phyloP scores from a whole-genome alignment of 1,139 yeast species.

The Sugiyamaella grinbergsii region DNA sequence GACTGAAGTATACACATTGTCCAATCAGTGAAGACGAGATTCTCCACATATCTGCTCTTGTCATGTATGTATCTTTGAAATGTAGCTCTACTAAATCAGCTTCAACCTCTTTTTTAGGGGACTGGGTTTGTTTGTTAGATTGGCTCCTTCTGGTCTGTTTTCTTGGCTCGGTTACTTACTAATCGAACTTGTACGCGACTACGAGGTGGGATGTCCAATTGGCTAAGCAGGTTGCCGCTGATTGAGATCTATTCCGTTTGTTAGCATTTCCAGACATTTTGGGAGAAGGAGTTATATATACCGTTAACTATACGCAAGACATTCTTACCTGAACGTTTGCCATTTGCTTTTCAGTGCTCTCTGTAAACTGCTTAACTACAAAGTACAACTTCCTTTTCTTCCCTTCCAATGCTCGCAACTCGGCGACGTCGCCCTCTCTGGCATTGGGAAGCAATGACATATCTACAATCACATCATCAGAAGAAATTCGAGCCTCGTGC shows the following conservation, averaged over 20 bases:
- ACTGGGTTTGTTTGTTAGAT: conserved; percentile 9
- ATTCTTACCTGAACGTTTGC: conserved; percentile 39
- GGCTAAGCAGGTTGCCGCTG: conserved; percentile 59
- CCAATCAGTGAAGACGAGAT: conserved; percentile 64
- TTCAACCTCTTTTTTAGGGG: conserved; percentile 52
- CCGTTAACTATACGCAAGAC: no score
- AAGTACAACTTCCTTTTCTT: conserved; percentile 47
- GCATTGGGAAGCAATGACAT: conserved; percentile 59
- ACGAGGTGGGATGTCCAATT: conserved; percentile 68
- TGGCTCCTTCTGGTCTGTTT: conserved; percentile 4
- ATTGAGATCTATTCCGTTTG: conserved; percentile 62
- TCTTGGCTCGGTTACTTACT: conserved; percentile 35
- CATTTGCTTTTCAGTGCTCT: conserved; percentile 40
- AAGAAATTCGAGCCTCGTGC: conserved; percentile 66
- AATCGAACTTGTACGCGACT: conserved; percentile 60
- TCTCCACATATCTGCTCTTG: conserved; percentile 95
- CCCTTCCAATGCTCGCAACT: conserved; percentile 50
- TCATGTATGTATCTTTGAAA: conserved; percentile 75
- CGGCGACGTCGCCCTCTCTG: conserved; percentile 73
- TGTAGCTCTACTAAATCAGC: conserved; percentile 83
- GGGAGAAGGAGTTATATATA: no score
- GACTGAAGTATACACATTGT: conserved; percentile 67
- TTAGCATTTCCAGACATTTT: not conserved
- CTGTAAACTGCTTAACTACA: conserved; percentile 46
- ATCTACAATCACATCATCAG: conserved; percentile 66